phyloP scores from a whole-genome alignment of 2,329 filamentous ascomycete species.

The Emmonsiellopsis sp. region DNA sequence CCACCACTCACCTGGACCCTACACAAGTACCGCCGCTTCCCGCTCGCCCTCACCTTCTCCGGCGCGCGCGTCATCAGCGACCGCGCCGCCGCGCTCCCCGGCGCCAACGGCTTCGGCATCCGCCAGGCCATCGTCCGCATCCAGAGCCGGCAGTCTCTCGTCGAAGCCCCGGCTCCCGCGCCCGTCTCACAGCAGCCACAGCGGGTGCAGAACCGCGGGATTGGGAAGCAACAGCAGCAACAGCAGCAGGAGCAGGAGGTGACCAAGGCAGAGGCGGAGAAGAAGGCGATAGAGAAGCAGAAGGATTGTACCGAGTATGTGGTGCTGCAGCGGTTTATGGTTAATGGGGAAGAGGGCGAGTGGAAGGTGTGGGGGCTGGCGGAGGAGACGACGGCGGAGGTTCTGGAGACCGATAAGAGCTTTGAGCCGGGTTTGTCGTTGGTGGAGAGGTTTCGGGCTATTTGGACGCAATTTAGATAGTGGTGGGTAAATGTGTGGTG shows the following conservation, averaged over 20 bases:
- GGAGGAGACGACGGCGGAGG: slow-evolving; percentile 32
- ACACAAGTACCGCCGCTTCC: slow-evolving; percentile 27
- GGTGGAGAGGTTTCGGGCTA: slow-evolving; percentile 25
- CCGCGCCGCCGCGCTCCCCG: slow-evolving; percentile 31
- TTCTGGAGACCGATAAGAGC: slow-evolving; percentile 24
- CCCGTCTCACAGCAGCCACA: neutral
- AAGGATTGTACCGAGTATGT: slow-evolving; percentile 41
- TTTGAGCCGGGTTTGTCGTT: slow-evolving; percentile 27
- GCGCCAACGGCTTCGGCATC: slow-evolving; percentile 27
- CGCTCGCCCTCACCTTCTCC: slow-evolving; percentile 24
- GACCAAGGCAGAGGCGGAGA: neutral
- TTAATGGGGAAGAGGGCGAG: slow-evolving; percentile 30
- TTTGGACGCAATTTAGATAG: slow-evolving; percentile 6
- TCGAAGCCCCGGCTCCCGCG: slow-evolving; percentile 12
- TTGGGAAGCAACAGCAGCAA: neutral
- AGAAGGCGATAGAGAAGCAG: slow-evolving; percentile 20
- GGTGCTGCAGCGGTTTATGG: slow-evolving; percentile 39
- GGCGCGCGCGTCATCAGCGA: slow-evolving; percentile 33
- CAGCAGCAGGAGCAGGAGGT: neutral
- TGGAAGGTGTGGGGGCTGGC: slow-evolving; percentile 45
- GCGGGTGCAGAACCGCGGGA: neutral
- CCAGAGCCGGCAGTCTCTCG: slow-evolving; percentile 28
- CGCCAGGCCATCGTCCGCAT: slow-evolving; percentile 32
- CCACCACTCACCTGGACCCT: slow-evolving; percentile 27
- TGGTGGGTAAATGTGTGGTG: neutral